Percentiles rank a stretch among this genome's conserved stretches.
These are phyloP conservation scores for Rhizophora apiculata DNA, from an alignment of 345 rosid genomes.

Conservation along the genomic window DNA sequence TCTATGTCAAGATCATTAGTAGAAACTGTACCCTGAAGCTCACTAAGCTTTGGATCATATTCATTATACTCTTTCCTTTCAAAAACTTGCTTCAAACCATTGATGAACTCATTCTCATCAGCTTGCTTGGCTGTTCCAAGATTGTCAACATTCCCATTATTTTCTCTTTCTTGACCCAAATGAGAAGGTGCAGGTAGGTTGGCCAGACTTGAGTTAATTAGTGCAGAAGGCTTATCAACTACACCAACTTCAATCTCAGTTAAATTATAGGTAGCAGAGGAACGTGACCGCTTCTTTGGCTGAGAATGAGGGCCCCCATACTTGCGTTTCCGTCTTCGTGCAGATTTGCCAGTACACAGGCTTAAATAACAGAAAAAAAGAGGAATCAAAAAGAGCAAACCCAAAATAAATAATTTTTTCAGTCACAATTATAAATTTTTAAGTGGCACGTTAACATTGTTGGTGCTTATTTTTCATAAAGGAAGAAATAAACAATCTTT, in stretches of 20 bases:
- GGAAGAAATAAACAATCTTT: no score
- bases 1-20: slow-evolving; percentile 42
- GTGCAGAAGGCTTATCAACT: slow-evolving; percentile 39
- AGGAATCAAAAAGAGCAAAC: not conserved
- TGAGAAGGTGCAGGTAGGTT: slow-evolving; percentile 31
- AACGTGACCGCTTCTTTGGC: slow-evolving; percentile 60
- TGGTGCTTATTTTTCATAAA: not conserved
- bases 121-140: slow-evolving; percentile 31
- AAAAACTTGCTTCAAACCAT: slow-evolving; percentile 33
- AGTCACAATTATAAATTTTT: no score
- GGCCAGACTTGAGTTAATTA: slow-evolving; percentile 35
- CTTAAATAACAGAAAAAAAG: slow-evolving; percentile 29
- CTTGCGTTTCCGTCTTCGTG: slow-evolving; percentile 82
- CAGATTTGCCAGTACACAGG: slow-evolving; percentile 62
- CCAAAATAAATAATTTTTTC: no score
- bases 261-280: slow-evolving; percentile 30
- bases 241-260: slow-evolving; percentile 28
- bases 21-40: slow-evolving; percentile 54
- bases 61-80: slow-evolving; percentile 51
- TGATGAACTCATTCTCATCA: slow-evolving; percentile 41
- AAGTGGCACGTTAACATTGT: no score
- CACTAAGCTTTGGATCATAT: slow-evolving; percentile 85
- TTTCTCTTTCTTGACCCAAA: slow-evolving; percentile 34
- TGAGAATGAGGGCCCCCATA: slow-evolving; percentile 48
- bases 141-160: slow-evolving; percentile 31